Evolutionary conservation across 2,329 filamentous ascomycete species (phyloP).

Genomic region (Aurifilum marmelostoma): DNA sequence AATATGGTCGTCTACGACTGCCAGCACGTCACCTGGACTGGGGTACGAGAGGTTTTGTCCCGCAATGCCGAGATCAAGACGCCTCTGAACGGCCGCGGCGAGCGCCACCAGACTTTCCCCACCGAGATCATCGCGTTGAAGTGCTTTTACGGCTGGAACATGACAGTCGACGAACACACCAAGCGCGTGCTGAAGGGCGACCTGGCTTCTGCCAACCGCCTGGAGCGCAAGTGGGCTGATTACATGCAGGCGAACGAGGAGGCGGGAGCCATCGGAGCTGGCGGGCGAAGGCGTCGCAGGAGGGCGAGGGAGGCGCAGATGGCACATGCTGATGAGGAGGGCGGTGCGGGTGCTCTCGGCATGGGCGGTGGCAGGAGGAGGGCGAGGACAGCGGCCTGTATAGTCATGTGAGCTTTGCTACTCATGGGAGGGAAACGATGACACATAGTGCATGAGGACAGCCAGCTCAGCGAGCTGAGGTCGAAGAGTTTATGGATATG

Average conservation of each 20-base stretch:
- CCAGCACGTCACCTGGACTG: constrained; percentile 88
- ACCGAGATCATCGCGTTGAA: constrained; percentile 83
- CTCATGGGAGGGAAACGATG: background rate
- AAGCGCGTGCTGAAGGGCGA: constrained; percentile 82
- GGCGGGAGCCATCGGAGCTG: constrained; percentile 68
- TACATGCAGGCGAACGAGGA: constrained; percentile 94
- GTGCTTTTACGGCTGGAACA: constrained; percentile 94
- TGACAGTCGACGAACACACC: constrained; percentile 91
- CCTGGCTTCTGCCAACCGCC: constrained; percentile 70
- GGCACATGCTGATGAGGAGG: constrained; percentile 79
- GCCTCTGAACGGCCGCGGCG: constrained; percentile 35
- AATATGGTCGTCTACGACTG: constrained; percentile 89
- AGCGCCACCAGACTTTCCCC: constrained; percentile 56
- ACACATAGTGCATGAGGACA: background rate
- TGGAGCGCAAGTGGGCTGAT: constrained; percentile 90
- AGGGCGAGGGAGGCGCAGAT: constrained; percentile 81
- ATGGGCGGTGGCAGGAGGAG: constrained; percentile 63
- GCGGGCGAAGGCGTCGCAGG: constrained; percentile 70
- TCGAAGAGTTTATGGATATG: background rate
- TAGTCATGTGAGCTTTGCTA: constrained; percentile 32
- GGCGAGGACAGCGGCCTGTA: constrained; percentile 34
- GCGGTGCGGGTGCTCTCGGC: constrained; percentile 53
- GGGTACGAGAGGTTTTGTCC: constrained; percentile 82
- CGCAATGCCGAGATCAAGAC: constrained; percentile 77
- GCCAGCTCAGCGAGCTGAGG: background rate